phyloP scores from a whole-genome alignment of 352 stramenopile genomes.

The Saprolegnia parasitica region DNA sequence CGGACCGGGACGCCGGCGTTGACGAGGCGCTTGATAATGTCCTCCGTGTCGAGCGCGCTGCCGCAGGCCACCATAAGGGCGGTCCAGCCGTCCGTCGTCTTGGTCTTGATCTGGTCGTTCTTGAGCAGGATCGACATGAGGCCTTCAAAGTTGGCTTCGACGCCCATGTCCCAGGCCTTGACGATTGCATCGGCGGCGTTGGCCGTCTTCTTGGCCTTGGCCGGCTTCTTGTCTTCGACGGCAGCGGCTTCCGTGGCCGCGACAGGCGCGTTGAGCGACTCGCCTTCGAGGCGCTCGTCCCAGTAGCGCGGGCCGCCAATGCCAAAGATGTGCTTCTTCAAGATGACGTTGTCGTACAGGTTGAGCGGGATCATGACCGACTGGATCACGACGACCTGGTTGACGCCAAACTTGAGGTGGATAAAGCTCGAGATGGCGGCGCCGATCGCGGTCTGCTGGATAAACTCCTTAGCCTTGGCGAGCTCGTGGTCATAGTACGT shows the following conservation, averaged over 20 bases:
- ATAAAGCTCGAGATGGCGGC: constrained; percentile 71
- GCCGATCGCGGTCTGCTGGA: constrained; percentile 81
- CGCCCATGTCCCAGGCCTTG: constrained; percentile 49
- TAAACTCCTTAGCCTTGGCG: constrained; percentile 65
- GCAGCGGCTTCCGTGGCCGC: not conserved
- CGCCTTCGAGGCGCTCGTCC: constrained; percentile 74
- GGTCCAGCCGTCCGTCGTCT: constrained; percentile 73
- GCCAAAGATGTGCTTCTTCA: constrained; percentile 72
- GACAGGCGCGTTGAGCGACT: constrained; percentile 47
- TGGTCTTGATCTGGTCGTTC: constrained; percentile 48
- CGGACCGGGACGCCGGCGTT: constrained; percentile 50
- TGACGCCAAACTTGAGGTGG: constrained; percentile 82
- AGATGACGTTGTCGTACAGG: constrained; percentile 72
- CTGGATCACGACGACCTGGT: constrained; percentile 85
- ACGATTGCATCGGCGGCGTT: constrained; percentile 53
- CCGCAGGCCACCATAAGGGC: constrained; percentile 78
- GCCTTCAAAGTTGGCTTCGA: constrained; percentile 67
- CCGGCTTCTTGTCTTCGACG: constrained; percentile 5
- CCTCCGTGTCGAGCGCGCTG: constrained; percentile 70
- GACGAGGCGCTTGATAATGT: constrained; percentile 69
- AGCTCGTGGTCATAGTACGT: constrained; percentile 72
- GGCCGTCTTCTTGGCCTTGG: constrained; percentile 32
- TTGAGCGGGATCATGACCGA: constrained; percentile 82
- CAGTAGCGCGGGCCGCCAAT: constrained; percentile 59
- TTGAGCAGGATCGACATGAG: constrained; percentile 54